These are phyloP conservation scores for Chlorella variabilis DNA, from an alignment of 163 green algal genomes.

Conservation along the genomic window DNA sequence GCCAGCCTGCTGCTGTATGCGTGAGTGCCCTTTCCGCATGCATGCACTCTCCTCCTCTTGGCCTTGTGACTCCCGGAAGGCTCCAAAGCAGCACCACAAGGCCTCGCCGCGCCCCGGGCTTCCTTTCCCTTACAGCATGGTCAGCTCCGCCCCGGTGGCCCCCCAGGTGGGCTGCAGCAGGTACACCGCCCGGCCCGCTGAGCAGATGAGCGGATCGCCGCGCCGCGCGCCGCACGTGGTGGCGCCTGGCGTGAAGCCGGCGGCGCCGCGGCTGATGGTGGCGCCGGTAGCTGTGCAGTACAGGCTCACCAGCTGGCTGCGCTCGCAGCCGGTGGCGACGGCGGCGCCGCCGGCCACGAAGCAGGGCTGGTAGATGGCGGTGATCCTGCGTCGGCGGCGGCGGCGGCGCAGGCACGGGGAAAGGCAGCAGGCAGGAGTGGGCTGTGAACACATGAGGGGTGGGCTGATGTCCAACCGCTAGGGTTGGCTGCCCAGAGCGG, in stretches of 20 bases:
- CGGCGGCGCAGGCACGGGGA: background rate
- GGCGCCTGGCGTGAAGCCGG: conserved; percentile 19
- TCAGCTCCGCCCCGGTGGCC: no score
- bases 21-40: no score
- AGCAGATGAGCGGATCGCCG: conserved; percentile 10
- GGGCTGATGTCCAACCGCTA: no score
- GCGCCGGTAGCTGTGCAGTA: conserved; percentile 23
- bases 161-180: conserved; percentile 9
- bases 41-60: no score
- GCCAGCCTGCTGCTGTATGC: no score
- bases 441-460: no score
- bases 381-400: conserved; percentile 16
- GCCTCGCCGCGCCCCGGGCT: no score
- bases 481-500: no score
- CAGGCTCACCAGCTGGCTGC: conserved; percentile 27
- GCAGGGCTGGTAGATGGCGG: conserved; percentile 45
- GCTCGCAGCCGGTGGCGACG: conserved; percentile 35
- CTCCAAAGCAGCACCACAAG: no score
- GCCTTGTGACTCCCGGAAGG: no score
- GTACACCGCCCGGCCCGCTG: background rate
- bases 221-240: conserved; percentile 5
- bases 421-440: no score
- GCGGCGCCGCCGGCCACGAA: conserved; percentile 35
- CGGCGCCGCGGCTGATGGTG: conserved; percentile 32
- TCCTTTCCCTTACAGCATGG: no score